These are phyloP conservation scores for Taphrina flavorubra DNA, from an alignment of 1,139 yeast genomes.

Conservation along the genomic window DNA sequence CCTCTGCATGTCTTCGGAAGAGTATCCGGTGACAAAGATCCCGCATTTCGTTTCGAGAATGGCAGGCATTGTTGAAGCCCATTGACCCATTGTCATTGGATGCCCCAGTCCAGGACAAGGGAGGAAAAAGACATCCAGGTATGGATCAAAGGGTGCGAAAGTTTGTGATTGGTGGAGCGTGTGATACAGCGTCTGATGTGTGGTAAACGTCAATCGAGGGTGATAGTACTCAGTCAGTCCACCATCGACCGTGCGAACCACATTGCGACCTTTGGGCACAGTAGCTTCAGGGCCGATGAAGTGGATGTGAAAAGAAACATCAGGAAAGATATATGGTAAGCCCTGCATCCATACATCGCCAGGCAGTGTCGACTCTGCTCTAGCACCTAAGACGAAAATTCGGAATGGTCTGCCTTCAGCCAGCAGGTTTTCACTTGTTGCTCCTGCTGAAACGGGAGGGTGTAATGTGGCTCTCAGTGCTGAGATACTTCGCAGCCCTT, in stretches of 20 bases:
- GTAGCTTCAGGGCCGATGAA: constrained; percentile 93
- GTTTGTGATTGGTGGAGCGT: constrained; percentile 89
- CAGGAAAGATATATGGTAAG: constrained; percentile 81
- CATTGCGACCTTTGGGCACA: constrained; percentile 55
- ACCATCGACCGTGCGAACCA: constrained; percentile 36
- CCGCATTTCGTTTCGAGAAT: constrained; percentile 92
- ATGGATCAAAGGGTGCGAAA: constrained; percentile 97
- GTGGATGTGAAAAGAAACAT: constrained; percentile 79
- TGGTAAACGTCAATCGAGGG: constrained; percentile 72
- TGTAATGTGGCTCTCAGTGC: constrained; percentile 50
- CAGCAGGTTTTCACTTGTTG: constrained; percentile 44
- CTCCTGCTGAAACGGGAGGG: constrained; percentile 45
- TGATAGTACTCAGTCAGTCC: constrained; percentile 67
- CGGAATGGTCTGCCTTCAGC: constrained; percentile 81
- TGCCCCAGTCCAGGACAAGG: constrained; percentile 96
- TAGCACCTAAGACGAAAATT: constrained; percentile 85
- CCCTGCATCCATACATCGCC: constrained; percentile 93
- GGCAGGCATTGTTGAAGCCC: constrained; percentile 85
- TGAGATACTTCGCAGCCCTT: constrained; percentile 83
- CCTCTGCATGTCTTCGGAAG: constrained; percentile 68
- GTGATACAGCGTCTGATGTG: constrained; percentile 90
- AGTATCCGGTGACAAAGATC: constrained; percentile 86
- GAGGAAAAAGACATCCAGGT: constrained; percentile 84
- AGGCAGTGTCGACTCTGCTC: constrained; percentile 92
- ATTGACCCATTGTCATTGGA: constrained; percentile 75